Evolutionary conservation across 2,329 filamentous ascomycete species (phyloP).

Genomic region (Aureobasidium sp.): DNA sequence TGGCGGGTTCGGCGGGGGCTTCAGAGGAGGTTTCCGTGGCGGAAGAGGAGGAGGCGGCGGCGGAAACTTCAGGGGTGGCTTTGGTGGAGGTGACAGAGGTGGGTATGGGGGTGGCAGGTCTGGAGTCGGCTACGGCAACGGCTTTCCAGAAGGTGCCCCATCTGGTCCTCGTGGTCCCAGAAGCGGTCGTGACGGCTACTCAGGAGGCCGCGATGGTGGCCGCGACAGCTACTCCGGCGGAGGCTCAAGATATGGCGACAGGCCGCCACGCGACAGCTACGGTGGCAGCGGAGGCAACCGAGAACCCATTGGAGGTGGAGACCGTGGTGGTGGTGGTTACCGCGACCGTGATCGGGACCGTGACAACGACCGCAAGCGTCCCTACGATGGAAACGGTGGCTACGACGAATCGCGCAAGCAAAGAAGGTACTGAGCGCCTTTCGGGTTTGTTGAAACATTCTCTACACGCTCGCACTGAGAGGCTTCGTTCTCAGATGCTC

Average conservation of each 20-base stretch:
- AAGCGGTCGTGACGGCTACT: constrained; percentile 19
- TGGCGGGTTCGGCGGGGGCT: constrained; percentile 41
- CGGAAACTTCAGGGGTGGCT: constrained; percentile 19
- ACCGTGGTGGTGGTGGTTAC: constrained; percentile 29
- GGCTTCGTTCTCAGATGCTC: not conserved
- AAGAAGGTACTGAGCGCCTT: constrained; percentile 46
- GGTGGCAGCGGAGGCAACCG: constrained; percentile 49
- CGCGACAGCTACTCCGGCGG: constrained; percentile 18
- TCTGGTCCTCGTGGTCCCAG: constrained; percentile 34
- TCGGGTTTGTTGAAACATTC: constrained; percentile 3
- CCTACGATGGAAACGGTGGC: constrained; percentile 59
- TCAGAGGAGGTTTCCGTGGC: constrained; percentile 40
- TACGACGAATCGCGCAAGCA: constrained; percentile 66
- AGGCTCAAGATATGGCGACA: constrained; percentile 25
- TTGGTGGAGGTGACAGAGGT: constrained; percentile 32
- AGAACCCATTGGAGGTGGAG: constrained; percentile 29
- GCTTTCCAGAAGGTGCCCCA: constrained; percentile 41
- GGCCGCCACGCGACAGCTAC: constrained; percentile 56
- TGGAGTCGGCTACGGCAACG: constrained; percentile 36
- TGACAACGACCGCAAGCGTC: constrained; percentile 46
- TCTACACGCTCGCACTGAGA: not conserved
- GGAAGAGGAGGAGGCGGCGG: constrained; percentile 28
- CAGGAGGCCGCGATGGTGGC: constrained; percentile 20
- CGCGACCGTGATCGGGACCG: constrained; percentile 44
- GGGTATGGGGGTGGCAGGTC: constrained; percentile 31